phyloP scores from a whole-genome alignment of 1,139 yeast species.

The Scheffersomyces illinoinensis region DNA sequence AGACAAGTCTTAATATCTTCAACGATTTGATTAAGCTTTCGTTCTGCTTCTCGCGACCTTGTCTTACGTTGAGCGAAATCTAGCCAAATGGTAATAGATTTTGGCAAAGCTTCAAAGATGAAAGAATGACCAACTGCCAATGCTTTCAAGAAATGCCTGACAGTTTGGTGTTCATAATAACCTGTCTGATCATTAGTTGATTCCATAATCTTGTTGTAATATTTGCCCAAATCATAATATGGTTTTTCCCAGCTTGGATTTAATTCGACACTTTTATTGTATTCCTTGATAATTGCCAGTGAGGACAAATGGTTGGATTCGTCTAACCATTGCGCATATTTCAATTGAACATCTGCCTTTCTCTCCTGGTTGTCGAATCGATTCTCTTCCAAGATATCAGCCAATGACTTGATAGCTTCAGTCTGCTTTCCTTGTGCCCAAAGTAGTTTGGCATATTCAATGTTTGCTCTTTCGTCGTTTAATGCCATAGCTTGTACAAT shows the following conservation, averaged over 20 bases:
- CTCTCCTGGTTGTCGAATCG: conserved; percentile 15
- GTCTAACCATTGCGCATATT: conserved; percentile 89
- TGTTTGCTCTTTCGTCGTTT: conserved; percentile 54
- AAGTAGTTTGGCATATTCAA: conserved; percentile 79
- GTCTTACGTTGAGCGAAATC: conserved; percentile 60
- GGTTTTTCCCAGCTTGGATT: conserved; percentile 75
- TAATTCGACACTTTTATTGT: conserved; percentile 57
- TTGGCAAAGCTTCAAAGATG: conserved; percentile 85
- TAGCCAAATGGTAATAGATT: conserved; percentile 86
- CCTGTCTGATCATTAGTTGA: conserved; percentile 55
- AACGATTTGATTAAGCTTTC: conserved; percentile 48
- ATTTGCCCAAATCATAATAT: conserved; percentile 77
- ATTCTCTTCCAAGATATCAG: conserved; percentile 35
- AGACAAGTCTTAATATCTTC: conserved; percentile 52
- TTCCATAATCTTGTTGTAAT: conserved; percentile 75
- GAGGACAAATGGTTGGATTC: conserved; percentile 83
- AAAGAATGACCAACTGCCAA: conserved; percentile 68
- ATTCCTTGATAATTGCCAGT: conserved; percentile 69
- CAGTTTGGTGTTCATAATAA: conserved; percentile 63
- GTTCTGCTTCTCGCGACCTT: conserved; percentile 31
- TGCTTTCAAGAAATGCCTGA: conserved; percentile 65
- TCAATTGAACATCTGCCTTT: conserved; percentile 60
- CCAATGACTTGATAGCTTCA: conserved; percentile 73
- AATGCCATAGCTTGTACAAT: conserved; percentile 67
- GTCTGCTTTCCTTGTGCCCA: conserved; percentile 93